These are phyloP conservation scores for Globisporangium megalacanthum DNA, from an alignment of 352 stramenopile species.

Conservation along the genomic window DNA sequence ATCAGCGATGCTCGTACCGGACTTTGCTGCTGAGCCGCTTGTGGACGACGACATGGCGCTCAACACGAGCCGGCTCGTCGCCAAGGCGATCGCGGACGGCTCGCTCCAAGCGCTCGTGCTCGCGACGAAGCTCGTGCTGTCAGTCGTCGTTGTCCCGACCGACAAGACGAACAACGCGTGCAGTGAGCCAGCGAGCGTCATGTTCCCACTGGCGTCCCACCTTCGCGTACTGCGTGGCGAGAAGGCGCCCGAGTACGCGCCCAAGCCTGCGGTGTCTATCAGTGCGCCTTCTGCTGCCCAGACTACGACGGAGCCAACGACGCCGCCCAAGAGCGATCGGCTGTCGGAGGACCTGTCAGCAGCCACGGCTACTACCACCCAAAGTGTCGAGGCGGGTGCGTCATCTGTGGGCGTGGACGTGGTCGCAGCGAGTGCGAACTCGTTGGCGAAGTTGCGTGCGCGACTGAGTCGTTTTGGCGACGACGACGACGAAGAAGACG, in stretches of 20 bases:
- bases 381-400: constrained; percentile 21
- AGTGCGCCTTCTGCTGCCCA: neutral
- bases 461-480: constrained; percentile 64
- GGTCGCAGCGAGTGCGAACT: constrained; percentile 50
- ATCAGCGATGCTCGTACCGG: constrained; percentile 56
- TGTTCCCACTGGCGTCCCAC: constrained; percentile 57
- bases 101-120: constrained; percentile 74
- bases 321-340: constrained; percentile 25
- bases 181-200: constrained; percentile 13
- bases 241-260: constrained; percentile 42
- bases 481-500: constrained; percentile 45
- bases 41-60: constrained; percentile 42
- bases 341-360: neutral
- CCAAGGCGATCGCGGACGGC: constrained; percentile 65
- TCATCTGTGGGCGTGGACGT: constrained; percentile 53
- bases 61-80: constrained; percentile 75
- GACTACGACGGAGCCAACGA: constrained; percentile 24
- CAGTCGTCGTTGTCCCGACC: constrained; percentile 20
- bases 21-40: constrained; percentile 58
- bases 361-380: constrained; percentile 4
- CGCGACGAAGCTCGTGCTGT: constrained; percentile 61
- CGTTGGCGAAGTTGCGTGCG: constrained; percentile 53
- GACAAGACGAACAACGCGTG: neutral
- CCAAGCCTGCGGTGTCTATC: constrained; percentile 10
- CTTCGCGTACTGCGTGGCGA: constrained; percentile 70